phyloP scores from a whole-genome alignment of 23 red algal genomes.

The Gracilaria gracilis region DNA sequence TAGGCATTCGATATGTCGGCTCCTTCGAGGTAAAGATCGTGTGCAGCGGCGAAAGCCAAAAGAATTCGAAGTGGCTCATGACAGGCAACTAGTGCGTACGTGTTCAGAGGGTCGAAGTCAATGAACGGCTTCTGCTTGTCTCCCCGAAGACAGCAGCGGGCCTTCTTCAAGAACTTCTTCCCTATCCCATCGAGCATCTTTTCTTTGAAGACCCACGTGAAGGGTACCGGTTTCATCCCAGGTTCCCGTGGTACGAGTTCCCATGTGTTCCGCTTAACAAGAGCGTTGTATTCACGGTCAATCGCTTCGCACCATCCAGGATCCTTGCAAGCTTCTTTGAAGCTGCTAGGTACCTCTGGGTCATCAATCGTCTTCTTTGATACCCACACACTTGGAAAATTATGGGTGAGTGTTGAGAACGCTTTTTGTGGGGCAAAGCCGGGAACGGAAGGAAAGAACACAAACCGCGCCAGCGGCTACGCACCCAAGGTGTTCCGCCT shows the following conservation, averaged over 20 bases:
- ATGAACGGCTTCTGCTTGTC: not conserved
- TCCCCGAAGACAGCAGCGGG: not conserved
- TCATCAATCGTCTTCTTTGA: not conserved
- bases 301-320: too few species aligned
- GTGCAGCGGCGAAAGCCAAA: constrained; percentile 16
- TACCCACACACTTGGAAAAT: not conserved
- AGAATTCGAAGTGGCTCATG: constrained; percentile 38
- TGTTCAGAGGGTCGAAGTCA: constrained; percentile 4
- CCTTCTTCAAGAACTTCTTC: constrained; percentile 15
- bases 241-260: too few species aligned
- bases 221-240: too few species aligned
- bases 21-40: constrained; percentile 35
- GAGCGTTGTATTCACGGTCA: too few species aligned
- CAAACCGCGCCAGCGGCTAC: too few species aligned
- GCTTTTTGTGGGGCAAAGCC: too few species aligned
- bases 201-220: too few species aligned
- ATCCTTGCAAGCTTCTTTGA: too few species aligned
- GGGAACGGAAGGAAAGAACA: too few species aligned
- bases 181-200: not conserved
- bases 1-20: constrained; percentile 14
- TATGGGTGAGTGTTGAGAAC: not conserved
- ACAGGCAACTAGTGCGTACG: constrained; percentile 36
- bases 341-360: too few species aligned
- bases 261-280: too few species aligned
- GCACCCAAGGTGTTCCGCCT: too few species aligned